Base-by-base conservation (phyloP, 169 alveolate species). In the Perkinsus marinus region DNA sequence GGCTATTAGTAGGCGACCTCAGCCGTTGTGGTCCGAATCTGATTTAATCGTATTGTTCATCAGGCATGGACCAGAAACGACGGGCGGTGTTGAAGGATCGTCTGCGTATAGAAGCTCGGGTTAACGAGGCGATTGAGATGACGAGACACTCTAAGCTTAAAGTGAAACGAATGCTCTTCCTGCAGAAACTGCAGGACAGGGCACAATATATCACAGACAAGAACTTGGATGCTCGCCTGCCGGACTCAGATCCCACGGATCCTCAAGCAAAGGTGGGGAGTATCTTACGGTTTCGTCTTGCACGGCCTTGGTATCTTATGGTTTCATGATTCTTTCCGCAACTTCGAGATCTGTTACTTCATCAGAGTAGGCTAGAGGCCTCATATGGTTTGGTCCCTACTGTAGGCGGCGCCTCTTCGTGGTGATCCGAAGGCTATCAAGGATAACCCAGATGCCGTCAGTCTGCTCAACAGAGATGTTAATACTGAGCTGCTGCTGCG, bases 31-130 rank as follows among this genome's bases (percentile, higher is more conserved):
- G n/a, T n/a, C n/a, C n/a, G n/a, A n/a, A n/a, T n/a, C n/a, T n/a
- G n/a, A n/a, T n/a, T n/a, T n/a, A n/a, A 41, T 10, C 91, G 39
- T 26, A 3, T 2, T 47, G 46, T 41, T 41, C 10, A 89, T 39
- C 46, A 89, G 68, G 91, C 36, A 41, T 39, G 68, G 91, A 89
- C 91, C 91, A 41, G 91, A 89, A 89, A n/a, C 0, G 91, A 7
- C 9, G 91, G 57, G 91, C 91, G 0, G 46, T 89, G 17, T 39
- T 89, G 46, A 39, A 89, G 68, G 68, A 89, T 39, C 46, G 46
- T 10, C 91, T 89, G 46, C 46, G 91, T 9, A 38, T 39, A 3
- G 91, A 89, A 17, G 43, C 68, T 3, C 22, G 46, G 37, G 91
- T 89, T 39, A 89, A 38, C 39, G 68, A 89, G 43, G 46, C 46